Base-by-base conservation (phyloP, 1,284 basidiomycete species). In the Phellopilus nigrolimitatus region DNA sequence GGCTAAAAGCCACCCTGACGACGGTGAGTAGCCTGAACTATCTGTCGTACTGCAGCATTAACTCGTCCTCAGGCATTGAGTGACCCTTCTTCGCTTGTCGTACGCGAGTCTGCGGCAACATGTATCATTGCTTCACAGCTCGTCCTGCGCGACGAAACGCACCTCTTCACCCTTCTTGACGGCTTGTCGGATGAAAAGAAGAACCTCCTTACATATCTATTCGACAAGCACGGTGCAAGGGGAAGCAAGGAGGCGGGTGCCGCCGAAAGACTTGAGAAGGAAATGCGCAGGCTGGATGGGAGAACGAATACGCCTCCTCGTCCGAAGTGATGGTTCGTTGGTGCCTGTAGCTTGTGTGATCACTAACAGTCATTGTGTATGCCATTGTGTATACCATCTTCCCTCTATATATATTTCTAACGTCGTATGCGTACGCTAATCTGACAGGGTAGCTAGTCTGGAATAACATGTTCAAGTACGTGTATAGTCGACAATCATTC, bases 131-230 rank as follows among this genome's bases (percentile, higher is more conserved):
- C 87, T 17, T 84, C 88, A 0, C 88, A 91, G 59, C 70, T 87
- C 22, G 80, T 90, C 49, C 69, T 92, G 25, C 79, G 79, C 28
- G 88, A 91, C 61, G 89, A 91, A 63, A 80, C 81, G 0, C 84
- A 89, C 58, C 71, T 92, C 3, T 91, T 90, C 60, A 72, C 79
- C 22, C 75, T 92, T 25, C 69, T 91, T 34, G 87, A 88, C 53
- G 87, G 85, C 8, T 72, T 92, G 30, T 79, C 84, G 10, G 84
- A 88, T 56, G 88, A 88, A 60, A 89, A 91, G 73, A 90, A 89
- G 72, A 91, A 91, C 62, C 70, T 91, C 24, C 71, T 91, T 46
- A 88, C 88, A 1, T 91, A 91, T 59, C 72, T 91, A 49, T 91
- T 91, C 59, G 88, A 90, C 64, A 91, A 90, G 64, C 85, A 89